phyloP scores from a whole-genome alignment of 768 basidiomycete species.

The Nidularia sp. region DNA sequence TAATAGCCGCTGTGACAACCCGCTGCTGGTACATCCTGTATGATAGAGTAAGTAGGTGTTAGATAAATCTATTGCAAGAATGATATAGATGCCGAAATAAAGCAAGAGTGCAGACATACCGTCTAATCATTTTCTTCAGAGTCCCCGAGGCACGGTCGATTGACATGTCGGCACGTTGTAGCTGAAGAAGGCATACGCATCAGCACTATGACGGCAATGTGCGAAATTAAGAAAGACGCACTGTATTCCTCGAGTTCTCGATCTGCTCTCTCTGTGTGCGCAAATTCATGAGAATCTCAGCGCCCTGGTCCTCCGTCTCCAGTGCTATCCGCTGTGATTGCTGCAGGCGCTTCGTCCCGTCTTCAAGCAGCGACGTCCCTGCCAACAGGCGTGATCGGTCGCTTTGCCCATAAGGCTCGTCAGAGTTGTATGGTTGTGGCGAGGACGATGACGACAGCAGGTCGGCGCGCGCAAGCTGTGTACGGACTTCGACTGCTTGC shows the following conservation, averaged over 20 bases:
- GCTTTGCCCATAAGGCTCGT: slow-evolving; percentile 75
- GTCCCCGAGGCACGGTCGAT: slow-evolving; percentile 92
- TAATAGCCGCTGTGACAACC: slow-evolving; percentile 81
- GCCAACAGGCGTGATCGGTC: slow-evolving; percentile 79
- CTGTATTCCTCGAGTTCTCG: slow-evolving; percentile 87
- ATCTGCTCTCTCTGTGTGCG: slow-evolving; percentile 91
- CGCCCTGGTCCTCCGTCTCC: slow-evolving; percentile 95
- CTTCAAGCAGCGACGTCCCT: slow-evolving; percentile 75
- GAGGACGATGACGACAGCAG: slow-evolving; percentile 61
- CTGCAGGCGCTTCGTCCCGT: slow-evolving; percentile 80
- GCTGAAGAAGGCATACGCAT: slow-evolving; percentile 46
- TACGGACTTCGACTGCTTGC: slow-evolving; percentile 67
- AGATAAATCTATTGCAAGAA: slow-evolving; percentile 25
- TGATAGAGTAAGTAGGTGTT: slow-evolving; percentile 13
- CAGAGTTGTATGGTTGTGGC: slow-evolving; percentile 40
- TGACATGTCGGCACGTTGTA: slow-evolving; percentile 80
- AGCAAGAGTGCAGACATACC: slow-evolving; percentile 46
- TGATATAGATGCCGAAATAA: background rate
- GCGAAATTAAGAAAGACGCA: slow-evolving; percentile 30
- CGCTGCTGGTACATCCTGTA: slow-evolving; percentile 96
- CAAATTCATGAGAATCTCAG: slow-evolving; percentile 85
- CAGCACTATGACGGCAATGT: background rate
- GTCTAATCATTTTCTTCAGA: slow-evolving; percentile 91
- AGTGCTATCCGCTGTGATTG: slow-evolving; percentile 91
- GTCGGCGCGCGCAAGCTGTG: slow-evolving; percentile 69